Conservation (phyloP, 2,329 filamentous ascomycete species). For the Rhytidhysteron rufulum region DNA sequence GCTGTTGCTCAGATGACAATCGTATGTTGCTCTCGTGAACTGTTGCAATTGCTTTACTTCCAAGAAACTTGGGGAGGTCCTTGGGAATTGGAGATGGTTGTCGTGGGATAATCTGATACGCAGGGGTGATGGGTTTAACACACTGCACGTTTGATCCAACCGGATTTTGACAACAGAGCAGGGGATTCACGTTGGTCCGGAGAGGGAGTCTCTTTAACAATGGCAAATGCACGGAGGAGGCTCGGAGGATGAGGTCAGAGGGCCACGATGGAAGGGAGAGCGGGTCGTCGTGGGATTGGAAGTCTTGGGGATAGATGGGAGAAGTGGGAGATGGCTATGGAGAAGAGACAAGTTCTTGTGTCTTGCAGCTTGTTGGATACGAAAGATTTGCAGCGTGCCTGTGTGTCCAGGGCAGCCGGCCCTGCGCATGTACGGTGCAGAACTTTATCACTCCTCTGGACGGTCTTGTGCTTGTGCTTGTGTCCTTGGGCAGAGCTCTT, state of each 20-base stretch:
- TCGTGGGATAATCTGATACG: constrained; percentile 3
- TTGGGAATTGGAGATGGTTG: constrained; percentile 1
- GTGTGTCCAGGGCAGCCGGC: constrained; percentile 4
- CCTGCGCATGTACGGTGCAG: constrained; percentile 16
- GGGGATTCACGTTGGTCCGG: constrained; percentile 1
- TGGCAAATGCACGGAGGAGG: background rate
- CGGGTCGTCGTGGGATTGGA: background rate
- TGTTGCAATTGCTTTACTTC: no score
- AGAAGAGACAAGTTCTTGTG: no score
- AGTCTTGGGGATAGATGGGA: background rate
- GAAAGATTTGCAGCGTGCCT: no score
- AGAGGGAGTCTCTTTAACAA: constrained; percentile 1
- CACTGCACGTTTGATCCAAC: constrained; percentile 5
- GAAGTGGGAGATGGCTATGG: background rate
- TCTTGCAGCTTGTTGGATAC: no score
- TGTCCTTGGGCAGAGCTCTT: constrained; percentile 4
- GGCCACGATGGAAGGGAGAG: background rate
- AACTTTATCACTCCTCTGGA: constrained; percentile 9
- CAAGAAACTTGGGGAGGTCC: no score
- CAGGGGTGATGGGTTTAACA: constrained; percentile 1
- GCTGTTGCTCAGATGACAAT: no score
- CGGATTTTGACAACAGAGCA: background rate
- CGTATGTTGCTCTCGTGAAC: no score
- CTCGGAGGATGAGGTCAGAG: background rate
- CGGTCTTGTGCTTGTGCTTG: no score